Percentiles rank a stretch among this genome's conserved stretches.
Evolutionary conservation across 2,329 filamentous ascomycete species (phyloP).

Genomic region (Rhynchosporium agropyri): DNA sequence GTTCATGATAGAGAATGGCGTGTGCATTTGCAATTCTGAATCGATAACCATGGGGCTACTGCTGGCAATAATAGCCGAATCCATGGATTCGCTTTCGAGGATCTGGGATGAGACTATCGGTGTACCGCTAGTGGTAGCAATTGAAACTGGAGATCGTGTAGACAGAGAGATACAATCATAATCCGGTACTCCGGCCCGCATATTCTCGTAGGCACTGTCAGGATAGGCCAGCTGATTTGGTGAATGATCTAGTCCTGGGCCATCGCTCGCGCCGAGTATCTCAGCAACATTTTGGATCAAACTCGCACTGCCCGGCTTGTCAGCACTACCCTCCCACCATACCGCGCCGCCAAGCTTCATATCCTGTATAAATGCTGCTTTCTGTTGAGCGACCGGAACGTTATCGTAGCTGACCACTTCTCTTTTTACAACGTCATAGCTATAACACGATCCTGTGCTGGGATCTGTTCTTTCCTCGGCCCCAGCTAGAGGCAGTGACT

Average conservation of each 20-base stretch:
- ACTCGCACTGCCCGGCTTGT: constrained; percentile 60
- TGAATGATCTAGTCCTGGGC: constrained; percentile 49
- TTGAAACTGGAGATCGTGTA: too few species aligned
- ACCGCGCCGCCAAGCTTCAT: constrained; percentile 70
- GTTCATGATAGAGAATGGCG: too few species aligned
- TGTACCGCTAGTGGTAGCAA: too few species aligned
- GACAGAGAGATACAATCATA: too few species aligned
- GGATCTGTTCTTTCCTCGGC: constrained; percentile 53
- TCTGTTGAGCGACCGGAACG: constrained; percentile 40
- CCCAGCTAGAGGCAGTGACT: constrained; percentile 65
- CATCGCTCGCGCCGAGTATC: constrained; percentile 41
- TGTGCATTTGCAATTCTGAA: too few species aligned
- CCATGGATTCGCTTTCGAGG: too few species aligned
- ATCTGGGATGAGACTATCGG: too few species aligned
- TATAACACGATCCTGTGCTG: constrained; percentile 66
- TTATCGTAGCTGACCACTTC: constrained; percentile 72
- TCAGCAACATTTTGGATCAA: constrained; percentile 56
- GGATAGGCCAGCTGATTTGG: constrained; percentile 56
- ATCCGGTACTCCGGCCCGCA: constrained; percentile 42
- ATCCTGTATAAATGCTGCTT: constrained; percentile 40
- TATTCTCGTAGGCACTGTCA: constrained; percentile 55
- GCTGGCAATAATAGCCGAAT: too few species aligned
- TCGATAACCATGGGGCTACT: too few species aligned
- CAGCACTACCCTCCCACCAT: constrained; percentile 82
- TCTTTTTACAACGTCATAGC: constrained; percentile 60